Base-by-base conservation (phyloP, 1,139 yeast species). In the Diutina rugosa region DNA sequence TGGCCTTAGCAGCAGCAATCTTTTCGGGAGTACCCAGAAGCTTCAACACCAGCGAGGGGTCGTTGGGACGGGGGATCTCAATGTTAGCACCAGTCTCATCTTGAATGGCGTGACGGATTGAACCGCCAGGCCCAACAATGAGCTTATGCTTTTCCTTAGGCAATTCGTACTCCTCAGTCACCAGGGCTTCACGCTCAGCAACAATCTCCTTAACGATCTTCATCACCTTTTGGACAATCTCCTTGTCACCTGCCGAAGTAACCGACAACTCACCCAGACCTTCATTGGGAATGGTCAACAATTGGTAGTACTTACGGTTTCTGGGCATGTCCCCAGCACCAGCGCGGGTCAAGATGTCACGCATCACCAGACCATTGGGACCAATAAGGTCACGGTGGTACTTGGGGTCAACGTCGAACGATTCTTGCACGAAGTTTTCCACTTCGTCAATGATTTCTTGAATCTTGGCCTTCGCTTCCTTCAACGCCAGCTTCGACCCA, bases 341-440 rank as follows among this genome's bases (percentile, higher is more conserved):
- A 54, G 97, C 96, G 58, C 81, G 80, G 57, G 80, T 67, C 59
- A 91, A 82, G 58, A 93, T 87, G 56, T 84, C 88, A 63, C 86
- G 82, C 76, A 88, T 82, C 46, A 78, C 81, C 46, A 85, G 76
- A 57, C 97, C 97, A 59, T 85, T 84, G 58, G 85, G 80, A 51
- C 99, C 99, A 64, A 91, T 83, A 63, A 93, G 77, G 60, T 79
- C 81, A 65, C 85, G 86, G 70, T 87, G 95, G 73, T 83, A 86
- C 68, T 87, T 83, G 57, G 89, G 86, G 63, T 87, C 87, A 59
- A 95, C 90, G 29, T 79, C 80, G 58, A 93, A 66, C 32, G 82
- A 75, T 59, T 79, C 80, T 44, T 84, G 79, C 49, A 82, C 78
- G 59, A 77, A 77, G 71, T 89, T 90, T 61, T 85, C 82, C 57